A percentile compares a stretch with the other conserved stretches of the same genome.
phyloP scores from a whole-genome alignment of 2,329 filamentous ascomycete species.

The Curvularia sp. region DNA sequence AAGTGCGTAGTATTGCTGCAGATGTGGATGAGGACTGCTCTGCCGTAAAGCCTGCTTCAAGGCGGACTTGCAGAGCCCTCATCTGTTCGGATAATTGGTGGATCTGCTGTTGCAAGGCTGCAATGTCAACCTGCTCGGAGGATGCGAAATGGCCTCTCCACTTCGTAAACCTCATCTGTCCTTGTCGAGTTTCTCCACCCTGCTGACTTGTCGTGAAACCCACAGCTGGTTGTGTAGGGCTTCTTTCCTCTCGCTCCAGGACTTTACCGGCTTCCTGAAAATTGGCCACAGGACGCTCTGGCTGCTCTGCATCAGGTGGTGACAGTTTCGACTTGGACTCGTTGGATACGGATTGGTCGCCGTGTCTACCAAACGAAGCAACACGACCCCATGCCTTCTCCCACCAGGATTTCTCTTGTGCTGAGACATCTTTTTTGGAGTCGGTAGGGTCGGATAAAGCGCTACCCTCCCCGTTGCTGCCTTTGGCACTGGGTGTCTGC shows the following conservation, averaged over 20 bases:
- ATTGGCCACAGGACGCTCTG: background rate
- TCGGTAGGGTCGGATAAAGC: background rate
- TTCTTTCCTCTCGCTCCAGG: background rate
- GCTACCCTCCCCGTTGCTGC: background rate
- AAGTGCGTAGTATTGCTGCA: background rate
- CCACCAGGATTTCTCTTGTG: conserved; percentile 13
- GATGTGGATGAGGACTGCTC: background rate
- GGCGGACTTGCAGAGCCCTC: conserved; percentile 19
- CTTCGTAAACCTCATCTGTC: background rate
- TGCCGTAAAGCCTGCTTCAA: conserved; percentile 4
- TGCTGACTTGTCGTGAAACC: background rate
- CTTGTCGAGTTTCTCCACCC: background rate
- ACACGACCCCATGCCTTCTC: background rate
- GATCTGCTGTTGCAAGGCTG: conserved; percentile 19
- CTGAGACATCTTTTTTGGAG: background rate
- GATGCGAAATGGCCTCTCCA: background rate
- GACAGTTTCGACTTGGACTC: conserved; percentile 1
- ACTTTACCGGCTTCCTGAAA: background rate
- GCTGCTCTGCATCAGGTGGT: background rate
- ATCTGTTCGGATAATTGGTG: conserved; percentile 27
- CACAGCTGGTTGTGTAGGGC: background rate
- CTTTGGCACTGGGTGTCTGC: conserved; percentile 10
- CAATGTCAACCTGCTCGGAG: background rate
- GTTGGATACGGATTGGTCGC: background rate
- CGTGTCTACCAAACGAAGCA: background rate